These are phyloP conservation scores for Furcasterigmium furcatum DNA, from an alignment of 2,329 filamentous ascomycete genomes.

Conservation along the genomic window DNA sequence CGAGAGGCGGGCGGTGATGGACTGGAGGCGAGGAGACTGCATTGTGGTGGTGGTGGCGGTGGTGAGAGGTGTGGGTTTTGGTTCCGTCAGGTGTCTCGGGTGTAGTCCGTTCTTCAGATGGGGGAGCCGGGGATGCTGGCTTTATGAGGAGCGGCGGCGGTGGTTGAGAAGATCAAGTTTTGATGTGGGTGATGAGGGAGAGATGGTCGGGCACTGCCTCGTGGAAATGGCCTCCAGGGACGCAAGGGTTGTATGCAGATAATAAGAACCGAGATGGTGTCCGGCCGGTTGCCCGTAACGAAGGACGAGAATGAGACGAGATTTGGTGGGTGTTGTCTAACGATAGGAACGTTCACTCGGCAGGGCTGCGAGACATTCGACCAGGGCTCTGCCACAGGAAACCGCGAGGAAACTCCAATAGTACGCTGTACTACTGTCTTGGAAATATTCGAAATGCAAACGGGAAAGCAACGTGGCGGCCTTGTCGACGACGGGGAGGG, in stretches of 20 bases:
- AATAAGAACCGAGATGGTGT: too few relatives aligned
- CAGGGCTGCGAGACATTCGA: background rate
- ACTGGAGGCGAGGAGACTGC: constrained; percentile 46
- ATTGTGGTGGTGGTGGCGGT: constrained; percentile 15
- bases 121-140: too few relatives aligned
- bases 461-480: too few relatives aligned
- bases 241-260: background rate
- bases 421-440: constrained; percentile 1
- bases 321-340: background rate
- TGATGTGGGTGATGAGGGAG: background rate
- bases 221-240: background rate
- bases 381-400: background rate
- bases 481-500: too few relatives aligned
- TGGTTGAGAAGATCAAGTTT: background rate
- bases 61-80: background rate
- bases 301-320: constrained; percentile 10
- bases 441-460: background rate
- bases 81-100: background rate
- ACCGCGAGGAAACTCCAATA: background rate
- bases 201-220: background rate
- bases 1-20: constrained; percentile 48
- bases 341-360: background rate
- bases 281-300: background rate
- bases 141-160: too few relatives aligned
- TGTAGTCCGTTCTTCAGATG: too few relatives aligned